Evolutionary conservation across 2,329 filamentous ascomycete genomes (phyloP).

Genomic region (Sporothrix mexicana): DNA sequence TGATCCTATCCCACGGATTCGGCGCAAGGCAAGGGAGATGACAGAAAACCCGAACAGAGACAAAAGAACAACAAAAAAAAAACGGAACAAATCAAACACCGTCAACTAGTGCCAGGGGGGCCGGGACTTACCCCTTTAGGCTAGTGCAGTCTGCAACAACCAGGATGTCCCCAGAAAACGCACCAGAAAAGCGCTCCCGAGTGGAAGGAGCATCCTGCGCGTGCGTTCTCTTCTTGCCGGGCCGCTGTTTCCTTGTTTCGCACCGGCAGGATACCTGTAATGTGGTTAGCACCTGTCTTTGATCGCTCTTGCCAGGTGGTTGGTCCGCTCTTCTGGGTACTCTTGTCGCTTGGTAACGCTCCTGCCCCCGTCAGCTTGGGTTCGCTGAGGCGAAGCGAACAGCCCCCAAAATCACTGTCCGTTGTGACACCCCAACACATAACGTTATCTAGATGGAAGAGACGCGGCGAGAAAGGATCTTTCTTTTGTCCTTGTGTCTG

Average conservation of each 20-base stretch:
- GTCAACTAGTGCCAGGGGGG: background rate
- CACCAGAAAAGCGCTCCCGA: background rate
- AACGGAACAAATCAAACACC: background rate
- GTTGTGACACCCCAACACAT: no score
- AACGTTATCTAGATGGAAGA: no score
- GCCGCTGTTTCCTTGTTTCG: background rate
- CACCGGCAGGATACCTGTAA: constrained; percentile 12
- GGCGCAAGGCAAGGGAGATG: constrained; percentile 17
- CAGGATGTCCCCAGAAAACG: background rate
- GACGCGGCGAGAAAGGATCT: no score
- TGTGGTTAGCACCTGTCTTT: constrained; percentile 2
- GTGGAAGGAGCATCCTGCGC: background rate
- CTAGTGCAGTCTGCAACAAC: constrained; percentile 16
- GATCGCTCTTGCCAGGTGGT: background rate
- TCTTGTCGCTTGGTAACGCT: background rate
- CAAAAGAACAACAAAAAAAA: background rate
- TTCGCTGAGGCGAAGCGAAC: background rate
- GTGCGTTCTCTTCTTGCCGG: background rate
- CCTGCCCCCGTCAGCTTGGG: background rate
- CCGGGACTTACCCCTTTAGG: background rate
- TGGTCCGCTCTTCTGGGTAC: background rate
- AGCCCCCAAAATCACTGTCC: background rate
- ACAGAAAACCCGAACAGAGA: background rate
- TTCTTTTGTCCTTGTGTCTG: no score
- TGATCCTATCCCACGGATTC: constrained; percentile 19